These are phyloP conservation scores for Skeletonema tropicum DNA, from an alignment of 108 stramenopile species.

Conservation along the genomic window DNA sequence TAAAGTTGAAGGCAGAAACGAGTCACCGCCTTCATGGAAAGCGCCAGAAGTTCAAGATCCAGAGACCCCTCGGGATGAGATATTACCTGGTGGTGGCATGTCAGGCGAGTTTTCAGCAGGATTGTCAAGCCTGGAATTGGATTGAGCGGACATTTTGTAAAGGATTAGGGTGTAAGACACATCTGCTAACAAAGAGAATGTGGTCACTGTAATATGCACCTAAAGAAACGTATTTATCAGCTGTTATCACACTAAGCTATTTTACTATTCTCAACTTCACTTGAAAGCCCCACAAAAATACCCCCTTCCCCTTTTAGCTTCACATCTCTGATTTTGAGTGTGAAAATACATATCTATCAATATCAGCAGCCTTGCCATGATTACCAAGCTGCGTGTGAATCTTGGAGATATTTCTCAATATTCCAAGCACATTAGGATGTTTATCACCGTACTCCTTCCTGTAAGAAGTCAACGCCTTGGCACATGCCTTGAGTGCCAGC, in stretches of 20 bases:
- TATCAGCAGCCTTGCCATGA: constrained; percentile 42
- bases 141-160: constrained; percentile 11
- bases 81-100: not conserved
- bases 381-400: constrained; percentile 45
- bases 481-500: constrained; percentile 40
- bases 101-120: constrained; percentile 22
- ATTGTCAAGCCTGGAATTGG: constrained; percentile 42
- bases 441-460: constrained; percentile 44
- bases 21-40: not conserved
- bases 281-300: constrained; percentile 1
- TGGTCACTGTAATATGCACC: not conserved
- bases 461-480: constrained; percentile 48
- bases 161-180: not conserved
- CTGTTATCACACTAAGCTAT: not conserved
- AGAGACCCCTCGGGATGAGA: not conserved
- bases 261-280: not conserved
- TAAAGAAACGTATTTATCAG: not conserved
- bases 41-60: not conserved
- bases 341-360: constrained; percentile 36
- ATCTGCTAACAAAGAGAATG: not conserved
- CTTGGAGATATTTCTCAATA: constrained; percentile 35
- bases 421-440: constrained; percentile 34
- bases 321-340: constrained; percentile 18
- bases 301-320: not conserved
- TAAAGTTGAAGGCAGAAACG: constrained; percentile 2